These are phyloP conservation scores for Ottelia alismoides DNA, from an alignment of 106 monocot species.

Conservation along the genomic window DNA sequence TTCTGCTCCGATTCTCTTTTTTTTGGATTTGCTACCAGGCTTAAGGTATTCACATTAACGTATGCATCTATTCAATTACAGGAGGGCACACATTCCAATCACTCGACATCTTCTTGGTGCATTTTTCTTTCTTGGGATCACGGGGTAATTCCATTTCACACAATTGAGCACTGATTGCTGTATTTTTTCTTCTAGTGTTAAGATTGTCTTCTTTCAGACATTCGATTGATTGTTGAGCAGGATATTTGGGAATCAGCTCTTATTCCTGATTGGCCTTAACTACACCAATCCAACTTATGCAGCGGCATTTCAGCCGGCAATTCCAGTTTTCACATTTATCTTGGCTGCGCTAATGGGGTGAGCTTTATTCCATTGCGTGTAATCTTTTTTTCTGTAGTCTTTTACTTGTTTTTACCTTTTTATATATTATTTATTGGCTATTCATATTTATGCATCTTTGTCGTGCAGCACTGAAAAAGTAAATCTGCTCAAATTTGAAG, in stretches of 20 bases:
- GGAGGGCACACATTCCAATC: constrained; percentile 42
- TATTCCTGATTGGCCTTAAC: constrained; percentile 83
- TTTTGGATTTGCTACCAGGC: too few species aligned
- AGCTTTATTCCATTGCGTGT: too few species aligned
- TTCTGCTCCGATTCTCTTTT: too few species aligned
- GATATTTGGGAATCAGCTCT: constrained; percentile 85
- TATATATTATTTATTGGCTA: neutral
- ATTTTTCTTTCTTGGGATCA: constrained; percentile 83
- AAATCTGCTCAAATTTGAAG: constrained; percentile 49
- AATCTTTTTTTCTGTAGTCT: too few species aligned
- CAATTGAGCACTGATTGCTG: neutral
- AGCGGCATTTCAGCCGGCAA: constrained; percentile 80
- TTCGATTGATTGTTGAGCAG: constrained; percentile 13
- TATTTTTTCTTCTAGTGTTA: neutral
- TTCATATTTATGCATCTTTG: neutral
- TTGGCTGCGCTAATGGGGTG: constrained; percentile 68
- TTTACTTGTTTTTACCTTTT: neutral
- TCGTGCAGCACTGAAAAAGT: constrained; percentile 53
- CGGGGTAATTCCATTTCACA: constrained; percentile 38
- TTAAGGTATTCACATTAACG: too few species aligned
- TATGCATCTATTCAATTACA: too few species aligned
- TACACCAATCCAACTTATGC: constrained; percentile 91
- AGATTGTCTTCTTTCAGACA: neutral
- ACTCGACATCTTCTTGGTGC: constrained; percentile 47
- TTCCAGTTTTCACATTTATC: constrained; percentile 84